A percentile compares a stretch with the other conserved stretches of the same genome.
Evolutionary conservation across 2,329 filamentous ascomycete genomes (phyloP).

Genomic region (Cercospora sojina): DNA sequence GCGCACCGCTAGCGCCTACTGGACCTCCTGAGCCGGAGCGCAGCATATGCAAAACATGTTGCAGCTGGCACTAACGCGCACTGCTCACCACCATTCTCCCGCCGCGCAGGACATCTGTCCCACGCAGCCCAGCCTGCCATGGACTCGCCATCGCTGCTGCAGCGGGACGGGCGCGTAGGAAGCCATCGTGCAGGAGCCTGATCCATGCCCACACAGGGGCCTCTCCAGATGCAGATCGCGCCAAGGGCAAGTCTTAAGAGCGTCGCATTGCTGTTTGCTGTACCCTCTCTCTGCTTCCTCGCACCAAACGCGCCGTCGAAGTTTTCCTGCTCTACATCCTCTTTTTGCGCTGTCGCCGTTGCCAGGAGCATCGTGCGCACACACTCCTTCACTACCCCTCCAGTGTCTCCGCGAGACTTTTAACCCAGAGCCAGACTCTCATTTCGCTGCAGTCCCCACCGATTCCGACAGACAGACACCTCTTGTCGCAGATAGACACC

Average conservation of each 20-base stretch:
- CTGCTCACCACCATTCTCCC: slow-evolving; percentile 15
- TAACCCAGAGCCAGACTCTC: slow-evolving; percentile 26
- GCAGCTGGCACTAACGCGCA: not conserved
- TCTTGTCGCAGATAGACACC: slow-evolving; percentile 15
- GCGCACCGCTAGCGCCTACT: slow-evolving; percentile 3
- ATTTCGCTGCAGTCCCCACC: slow-evolving; percentile 21
- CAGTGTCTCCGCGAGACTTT: slow-evolving; percentile 27
- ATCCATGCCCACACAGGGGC: slow-evolving; percentile 21
- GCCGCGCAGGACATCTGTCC: slow-evolving; percentile 18
- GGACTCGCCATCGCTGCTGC: slow-evolving; percentile 12
- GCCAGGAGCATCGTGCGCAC: slow-evolving; percentile 30
- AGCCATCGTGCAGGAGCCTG: slow-evolving; percentile 18
- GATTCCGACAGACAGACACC: slow-evolving; percentile 6
- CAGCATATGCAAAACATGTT: slow-evolving; percentile 11
- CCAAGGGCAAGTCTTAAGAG: slow-evolving; percentile 29
- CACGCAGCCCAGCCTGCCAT: slow-evolving; percentile 19
- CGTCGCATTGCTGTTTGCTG: slow-evolving; percentile 2
- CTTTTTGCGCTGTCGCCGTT: slow-evolving; percentile 15
- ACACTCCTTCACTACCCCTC: slow-evolving; percentile 15
- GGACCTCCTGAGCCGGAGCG: slow-evolving; percentile 4
- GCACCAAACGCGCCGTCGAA: slow-evolving; percentile 7
- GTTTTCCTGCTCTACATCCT: not conserved
- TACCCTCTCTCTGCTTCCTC: not conserved
- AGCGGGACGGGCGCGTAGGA: slow-evolving; percentile 24
- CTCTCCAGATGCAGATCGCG: slow-evolving; percentile 24